phyloP scores from a whole-genome alignment of 1,284 basidiomycete genomes.

The Peniophora sp. region DNA sequence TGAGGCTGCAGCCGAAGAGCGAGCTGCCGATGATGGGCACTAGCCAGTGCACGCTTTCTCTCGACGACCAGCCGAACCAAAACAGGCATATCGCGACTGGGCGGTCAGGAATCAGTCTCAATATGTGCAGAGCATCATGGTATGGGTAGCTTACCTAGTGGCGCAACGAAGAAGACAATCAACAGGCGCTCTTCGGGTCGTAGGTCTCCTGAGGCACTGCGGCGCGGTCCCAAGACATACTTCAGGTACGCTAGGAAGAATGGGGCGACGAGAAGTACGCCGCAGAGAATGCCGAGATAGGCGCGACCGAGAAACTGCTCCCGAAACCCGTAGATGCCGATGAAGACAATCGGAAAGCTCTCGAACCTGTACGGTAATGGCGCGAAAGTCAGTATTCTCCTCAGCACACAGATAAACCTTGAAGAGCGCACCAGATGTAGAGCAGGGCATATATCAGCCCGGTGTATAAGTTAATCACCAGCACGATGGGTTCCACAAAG shows the following conservation, averaged over 20 bases:
- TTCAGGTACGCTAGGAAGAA: constrained; percentile 12
- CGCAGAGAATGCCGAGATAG: constrained; percentile 38
- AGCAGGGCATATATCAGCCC: too few species aligned
- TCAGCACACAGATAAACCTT: too few species aligned
- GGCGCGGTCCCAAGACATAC: constrained; percentile 16
- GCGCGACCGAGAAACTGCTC: constrained; percentile 30
- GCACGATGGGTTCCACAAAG: too few species aligned
- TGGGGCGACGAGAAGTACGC: constrained; percentile 15
- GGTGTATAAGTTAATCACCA: too few species aligned
- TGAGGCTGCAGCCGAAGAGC: constrained; percentile 17
- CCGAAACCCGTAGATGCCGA: constrained; percentile 27
- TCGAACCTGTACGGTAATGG: background rate
- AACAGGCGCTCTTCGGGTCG: constrained; percentile 36
- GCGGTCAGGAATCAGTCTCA: constrained; percentile 1
- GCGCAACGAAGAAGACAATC: constrained; percentile 27
- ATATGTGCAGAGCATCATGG: constrained; percentile 17
- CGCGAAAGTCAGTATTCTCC: too few species aligned
- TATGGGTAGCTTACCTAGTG: constrained; percentile 23
- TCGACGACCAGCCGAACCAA: constrained; percentile 34
- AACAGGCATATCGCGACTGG: constrained; percentile 28
- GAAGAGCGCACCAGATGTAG: too few species aligned
- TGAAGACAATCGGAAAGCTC: constrained; percentile 16
- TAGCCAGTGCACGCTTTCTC: constrained; percentile 20
- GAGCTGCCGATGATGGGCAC: constrained; percentile 17
- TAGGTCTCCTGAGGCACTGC: constrained; percentile 21